Evolutionary conservation across 768 basidiomycete species (phyloP).

Genomic region (Suillus spraguei): DNA sequence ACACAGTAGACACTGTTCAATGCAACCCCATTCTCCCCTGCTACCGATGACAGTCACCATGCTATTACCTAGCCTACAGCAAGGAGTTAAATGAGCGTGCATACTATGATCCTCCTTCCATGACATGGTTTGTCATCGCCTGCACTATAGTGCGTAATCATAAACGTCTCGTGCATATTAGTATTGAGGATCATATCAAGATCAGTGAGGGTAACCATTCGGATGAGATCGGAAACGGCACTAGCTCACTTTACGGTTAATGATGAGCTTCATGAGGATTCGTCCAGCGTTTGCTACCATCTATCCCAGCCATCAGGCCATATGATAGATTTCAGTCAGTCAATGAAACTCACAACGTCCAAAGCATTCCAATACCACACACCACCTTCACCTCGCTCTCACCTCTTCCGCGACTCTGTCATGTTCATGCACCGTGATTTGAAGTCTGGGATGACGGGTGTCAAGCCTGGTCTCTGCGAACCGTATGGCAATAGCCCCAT

Average conservation of each 20-base stretch:
- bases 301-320: background rate
- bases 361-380: slow-evolving; percentile 22
- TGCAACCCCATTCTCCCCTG: slow-evolving; percentile 35
- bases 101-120: slow-evolving; percentile 44
- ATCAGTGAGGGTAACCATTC: slow-evolving; percentile 23
- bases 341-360: slow-evolving; percentile 32
- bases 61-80: background rate
- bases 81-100: background rate
- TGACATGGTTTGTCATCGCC: slow-evolving; percentile 45
- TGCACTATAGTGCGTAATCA: slow-evolving; percentile 43
- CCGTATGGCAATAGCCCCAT: slow-evolving; percentile 36
- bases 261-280: background rate
- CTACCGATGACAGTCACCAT: slow-evolving; percentile 29
- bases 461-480: slow-evolving; percentile 35
- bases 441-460: slow-evolving; percentile 32
- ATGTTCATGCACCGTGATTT: slow-evolving; percentile 17
- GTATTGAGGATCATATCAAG: slow-evolving; percentile 34
- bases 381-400: slow-evolving; percentile 19
- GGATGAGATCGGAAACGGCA: background rate
- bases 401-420: slow-evolving; percentile 28
- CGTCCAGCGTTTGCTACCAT: slow-evolving; percentile 6
- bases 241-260: background rate
- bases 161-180: slow-evolving; percentile 38
- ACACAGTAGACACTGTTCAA: background rate
- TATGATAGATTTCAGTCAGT: background rate